Conservation (phyloP, 192 early-diverging fungal species). For the Coemansia guatemalensis region DNA sequence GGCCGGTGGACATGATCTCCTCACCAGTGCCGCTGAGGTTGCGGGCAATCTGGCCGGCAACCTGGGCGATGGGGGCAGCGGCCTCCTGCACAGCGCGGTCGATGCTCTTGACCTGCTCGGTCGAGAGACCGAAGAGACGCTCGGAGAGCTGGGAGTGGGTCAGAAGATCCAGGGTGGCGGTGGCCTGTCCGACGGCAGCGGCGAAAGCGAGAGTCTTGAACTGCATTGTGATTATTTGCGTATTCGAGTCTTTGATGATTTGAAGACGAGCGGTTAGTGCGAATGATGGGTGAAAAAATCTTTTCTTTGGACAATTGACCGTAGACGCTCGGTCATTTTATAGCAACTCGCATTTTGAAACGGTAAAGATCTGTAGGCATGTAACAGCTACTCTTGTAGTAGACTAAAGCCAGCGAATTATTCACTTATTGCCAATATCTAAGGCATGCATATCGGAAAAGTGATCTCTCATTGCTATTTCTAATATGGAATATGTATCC, state of each 20-base stretch:
- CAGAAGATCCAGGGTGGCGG: slow-evolving; percentile 54
- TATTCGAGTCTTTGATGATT: background rate
- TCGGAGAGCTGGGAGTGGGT: slow-evolving; percentile 53
- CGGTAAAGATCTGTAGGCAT: background rate
- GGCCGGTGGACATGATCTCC: slow-evolving; percentile 50
- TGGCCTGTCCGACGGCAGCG: slow-evolving; percentile 51
- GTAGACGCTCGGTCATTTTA: slow-evolving; percentile 6
- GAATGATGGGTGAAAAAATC: slow-evolving; percentile 11
- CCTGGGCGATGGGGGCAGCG: slow-evolving; percentile 53
- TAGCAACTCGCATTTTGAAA: background rate
- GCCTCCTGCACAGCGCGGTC: slow-evolving; percentile 55
- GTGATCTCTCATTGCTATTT: background rate
- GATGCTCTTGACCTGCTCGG: slow-evolving; percentile 57
- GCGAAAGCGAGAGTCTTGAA: slow-evolving; percentile 53
- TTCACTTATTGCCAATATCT: too few relatives aligned
- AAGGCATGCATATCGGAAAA: too few relatives aligned
- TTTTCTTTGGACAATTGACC: background rate
- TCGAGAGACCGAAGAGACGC: slow-evolving; percentile 53
- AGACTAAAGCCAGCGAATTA: too few relatives aligned
- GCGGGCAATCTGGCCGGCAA: slow-evolving; percentile 53
- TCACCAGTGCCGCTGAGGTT: slow-evolving; percentile 53
- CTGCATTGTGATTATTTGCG: slow-evolving; percentile 30
- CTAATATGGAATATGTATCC: slow-evolving; percentile 17
- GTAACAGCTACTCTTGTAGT: too few relatives aligned
- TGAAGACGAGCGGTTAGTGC: background rate